Evolutionary conservation across 192 early-diverging fungal species (phyloP).

Genomic region (Backusella liffmaniae): DNA sequence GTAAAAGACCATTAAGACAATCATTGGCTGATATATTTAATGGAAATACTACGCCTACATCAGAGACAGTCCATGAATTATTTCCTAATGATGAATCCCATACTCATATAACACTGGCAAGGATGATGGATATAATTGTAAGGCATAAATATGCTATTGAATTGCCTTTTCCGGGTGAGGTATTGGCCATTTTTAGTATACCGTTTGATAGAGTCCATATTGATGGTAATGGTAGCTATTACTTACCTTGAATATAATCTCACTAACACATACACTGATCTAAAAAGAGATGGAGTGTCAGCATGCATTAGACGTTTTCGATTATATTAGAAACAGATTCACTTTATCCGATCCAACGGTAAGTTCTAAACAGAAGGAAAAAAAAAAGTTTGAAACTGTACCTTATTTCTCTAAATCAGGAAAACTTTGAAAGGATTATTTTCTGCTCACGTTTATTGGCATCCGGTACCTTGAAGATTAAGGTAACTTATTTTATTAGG

Average conservation of each 20-base stretch:
- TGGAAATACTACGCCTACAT: background rate
- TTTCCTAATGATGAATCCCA: background rate
- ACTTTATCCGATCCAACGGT: conserved; percentile 22
- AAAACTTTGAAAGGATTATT: conserved; percentile 34
- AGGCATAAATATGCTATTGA: conserved; percentile 14
- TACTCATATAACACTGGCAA: background rate
- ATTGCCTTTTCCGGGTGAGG: conserved; percentile 24
- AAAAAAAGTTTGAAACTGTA: background rate
- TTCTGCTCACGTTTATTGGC: conserved; percentile 35
- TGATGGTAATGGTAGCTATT: conserved; percentile 11
- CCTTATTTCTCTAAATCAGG: conserved; percentile 17
- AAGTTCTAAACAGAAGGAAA: background rate
- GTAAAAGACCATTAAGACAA: background rate
- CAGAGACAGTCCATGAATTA: background rate
- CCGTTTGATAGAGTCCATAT: conserved; percentile 19
- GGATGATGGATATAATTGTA: background rate
- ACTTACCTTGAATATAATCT: background rate
- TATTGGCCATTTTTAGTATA: conserved; percentile 19
- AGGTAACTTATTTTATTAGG: conserved; percentile 14
- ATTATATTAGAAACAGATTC: conserved; percentile 31
- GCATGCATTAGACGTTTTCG: conserved; percentile 39
- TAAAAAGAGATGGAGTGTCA: conserved; percentile 33
- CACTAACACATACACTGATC: background rate
- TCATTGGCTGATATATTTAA: background rate
- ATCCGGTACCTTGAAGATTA: conserved; percentile 18